Conservation (phyloP, 2,329 filamentous ascomycete species). For the Fusarium buxicola region DNA sequence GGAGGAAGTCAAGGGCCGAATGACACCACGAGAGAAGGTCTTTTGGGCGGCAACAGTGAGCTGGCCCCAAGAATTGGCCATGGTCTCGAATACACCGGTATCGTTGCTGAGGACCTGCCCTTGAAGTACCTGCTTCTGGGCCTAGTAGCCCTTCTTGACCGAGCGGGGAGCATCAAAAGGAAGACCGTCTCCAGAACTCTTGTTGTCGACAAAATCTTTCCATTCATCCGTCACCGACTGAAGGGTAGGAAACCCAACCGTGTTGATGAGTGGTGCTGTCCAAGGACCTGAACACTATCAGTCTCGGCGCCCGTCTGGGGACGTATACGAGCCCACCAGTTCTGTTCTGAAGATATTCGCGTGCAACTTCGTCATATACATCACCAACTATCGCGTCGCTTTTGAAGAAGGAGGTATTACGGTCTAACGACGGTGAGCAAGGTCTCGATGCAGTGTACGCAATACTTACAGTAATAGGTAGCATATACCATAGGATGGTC, state of each 20-base stretch:
- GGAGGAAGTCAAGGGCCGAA: conserved; percentile 3
- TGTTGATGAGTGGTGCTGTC: conserved; percentile 30
- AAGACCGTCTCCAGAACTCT: conserved; percentile 5
- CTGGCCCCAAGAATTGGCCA: conserved; percentile 22
- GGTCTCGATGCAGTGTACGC: fast-evolving
- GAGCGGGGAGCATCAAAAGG: conserved; percentile 2
- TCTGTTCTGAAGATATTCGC: conserved; percentile 14
- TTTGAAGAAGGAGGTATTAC: conserved; percentile 19
- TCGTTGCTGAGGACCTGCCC: conserved; percentile 13
- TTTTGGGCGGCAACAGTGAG: conserved; percentile 28
- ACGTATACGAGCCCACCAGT: conserved; percentile 2
- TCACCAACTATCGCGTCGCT: conserved; percentile 14
- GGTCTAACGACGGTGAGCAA: conserved; percentile 4
- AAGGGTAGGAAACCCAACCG: conserved; percentile 16
- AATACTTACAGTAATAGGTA: conserved; percentile 16
- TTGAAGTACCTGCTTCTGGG: conserved; percentile 14
- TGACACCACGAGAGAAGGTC: conserved; percentile 22
- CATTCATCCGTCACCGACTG: conserved; percentile 4
- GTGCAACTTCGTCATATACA: conserved; percentile 13
- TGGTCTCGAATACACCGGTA: conserved; percentile 22
- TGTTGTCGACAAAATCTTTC: conserved; percentile 6
- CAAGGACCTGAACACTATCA: conserved; percentile 15
- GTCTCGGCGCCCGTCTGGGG: neutral
- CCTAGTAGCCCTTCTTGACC: conserved; percentile 16
- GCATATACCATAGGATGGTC: conserved; percentile 26